Conservation (phyloP, 805 yeast genomes). For the Dipodascus geniculatus region DNA sequence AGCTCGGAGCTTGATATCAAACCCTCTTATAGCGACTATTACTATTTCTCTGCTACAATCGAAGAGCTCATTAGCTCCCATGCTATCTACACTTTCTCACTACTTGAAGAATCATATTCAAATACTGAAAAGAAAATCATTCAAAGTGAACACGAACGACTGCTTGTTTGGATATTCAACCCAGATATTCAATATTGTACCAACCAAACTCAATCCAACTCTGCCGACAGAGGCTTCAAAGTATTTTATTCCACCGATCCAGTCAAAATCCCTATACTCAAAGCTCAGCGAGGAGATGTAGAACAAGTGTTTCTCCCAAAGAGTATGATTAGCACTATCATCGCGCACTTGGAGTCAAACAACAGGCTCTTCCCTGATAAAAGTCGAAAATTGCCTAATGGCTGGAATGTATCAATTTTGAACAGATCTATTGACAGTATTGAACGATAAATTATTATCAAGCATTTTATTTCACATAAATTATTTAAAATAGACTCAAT, state of each 20-base stretch:
- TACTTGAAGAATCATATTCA: slow-evolving; percentile 6
- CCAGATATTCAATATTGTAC: slow-evolving; percentile 26
- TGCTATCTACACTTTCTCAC: slow-evolving; percentile 20
- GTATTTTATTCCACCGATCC: slow-evolving; percentile 31
- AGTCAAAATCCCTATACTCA: slow-evolving; percentile 18
- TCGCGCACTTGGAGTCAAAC: slow-evolving; percentile 17
- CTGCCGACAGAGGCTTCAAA: slow-evolving; percentile 29
- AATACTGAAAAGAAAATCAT: slow-evolving; percentile 1
- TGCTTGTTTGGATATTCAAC: slow-evolving; percentile 41
- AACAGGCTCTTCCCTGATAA: slow-evolving; percentile 28
- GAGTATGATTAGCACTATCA: slow-evolving; percentile 24
- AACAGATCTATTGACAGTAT: slow-evolving; percentile 2
- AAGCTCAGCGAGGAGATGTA: slow-evolving; percentile 26
- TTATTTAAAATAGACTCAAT: slow-evolving; percentile 20
- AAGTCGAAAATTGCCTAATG: slow-evolving; percentile 12
- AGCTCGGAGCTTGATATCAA: not conserved
- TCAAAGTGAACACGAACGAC: slow-evolving; percentile 1
- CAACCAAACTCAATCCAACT: slow-evolving; percentile 13
- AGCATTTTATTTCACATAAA: not conserved
- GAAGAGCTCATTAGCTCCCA: slow-evolving; percentile 23
- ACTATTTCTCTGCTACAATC: slow-evolving; percentile 14
- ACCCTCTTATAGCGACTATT: slow-evolving; percentile 6
- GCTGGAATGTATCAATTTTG: slow-evolving; percentile 24
- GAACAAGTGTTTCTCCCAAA: slow-evolving; percentile 29
- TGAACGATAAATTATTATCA: not conserved